phyloP scores from a whole-genome alignment of 2,329 filamentous ascomycete genomes.

The Talaromyces pinophilus region DNA sequence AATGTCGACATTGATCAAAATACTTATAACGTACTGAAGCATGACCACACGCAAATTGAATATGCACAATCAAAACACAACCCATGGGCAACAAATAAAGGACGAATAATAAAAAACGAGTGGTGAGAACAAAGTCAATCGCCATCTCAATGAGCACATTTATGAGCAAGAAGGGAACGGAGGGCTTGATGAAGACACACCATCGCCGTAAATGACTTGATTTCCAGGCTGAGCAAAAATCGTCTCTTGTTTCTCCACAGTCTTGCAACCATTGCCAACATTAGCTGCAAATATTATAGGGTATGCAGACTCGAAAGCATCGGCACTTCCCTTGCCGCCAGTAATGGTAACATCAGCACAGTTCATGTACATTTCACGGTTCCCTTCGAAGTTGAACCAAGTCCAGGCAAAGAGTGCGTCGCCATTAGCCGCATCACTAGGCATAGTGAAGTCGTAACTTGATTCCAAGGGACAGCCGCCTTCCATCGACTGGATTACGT shows the following conservation, averaged over 20 bases:
- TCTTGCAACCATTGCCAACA: conserved; percentile 51
- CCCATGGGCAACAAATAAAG: background rate
- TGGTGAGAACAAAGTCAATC: background rate
- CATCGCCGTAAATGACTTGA: conserved; percentile 18
- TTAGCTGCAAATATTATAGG: conserved; percentile 21
- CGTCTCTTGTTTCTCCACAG: conserved; percentile 59
- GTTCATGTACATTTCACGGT: conserved; percentile 86
- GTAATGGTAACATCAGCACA: conserved; percentile 69
- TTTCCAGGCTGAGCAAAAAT: conserved; percentile 66
- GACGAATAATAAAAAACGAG: background rate
- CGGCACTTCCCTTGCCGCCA: conserved; percentile 25
- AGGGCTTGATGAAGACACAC: conserved; percentile 4
- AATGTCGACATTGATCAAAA: background rate
- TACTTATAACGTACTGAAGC: background rate
- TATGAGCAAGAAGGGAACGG: conserved; percentile 15
- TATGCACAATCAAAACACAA: background rate
- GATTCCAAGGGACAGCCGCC: conserved; percentile 56
- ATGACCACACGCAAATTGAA: background rate
- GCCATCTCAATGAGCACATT: background rate
- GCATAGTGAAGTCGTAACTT: conserved; percentile 67
- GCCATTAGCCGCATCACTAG: conserved; percentile 59
- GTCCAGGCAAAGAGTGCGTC: conserved; percentile 72
- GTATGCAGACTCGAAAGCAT: conserved; percentile 11
- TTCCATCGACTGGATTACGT: conserved; percentile 65
- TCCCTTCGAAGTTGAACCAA: conserved; percentile 74